Evolutionary conservation across 2,329 filamentous ascomycete species (phyloP).

Genomic region (Polychaeton citri): DNA sequence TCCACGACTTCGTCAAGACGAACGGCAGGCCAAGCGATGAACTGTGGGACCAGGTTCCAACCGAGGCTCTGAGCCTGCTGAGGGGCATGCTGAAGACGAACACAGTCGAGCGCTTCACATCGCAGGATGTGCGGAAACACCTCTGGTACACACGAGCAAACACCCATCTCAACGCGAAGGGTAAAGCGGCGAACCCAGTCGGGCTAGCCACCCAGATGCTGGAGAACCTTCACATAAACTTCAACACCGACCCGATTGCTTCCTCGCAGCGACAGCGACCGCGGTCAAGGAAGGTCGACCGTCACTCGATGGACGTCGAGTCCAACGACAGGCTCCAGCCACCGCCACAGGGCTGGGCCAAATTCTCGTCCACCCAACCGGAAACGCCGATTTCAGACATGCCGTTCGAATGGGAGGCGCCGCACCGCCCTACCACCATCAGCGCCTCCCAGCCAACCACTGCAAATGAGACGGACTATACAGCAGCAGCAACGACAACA

Average conservation of each 20-base stretch:
- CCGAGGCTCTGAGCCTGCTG: conserved; percentile 63
- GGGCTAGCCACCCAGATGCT: conserved; percentile 90
- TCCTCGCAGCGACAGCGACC: conserved; percentile 29
- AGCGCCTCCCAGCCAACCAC: conserved; percentile 36
- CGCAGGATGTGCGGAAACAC: conserved; percentile 75
- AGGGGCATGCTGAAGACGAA: conserved; percentile 88
- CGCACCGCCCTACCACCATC: conserved; percentile 40
- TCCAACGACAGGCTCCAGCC: conserved; percentile 10
- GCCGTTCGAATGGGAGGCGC: conserved; percentile 80
- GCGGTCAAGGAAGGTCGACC: conserved; percentile 5
- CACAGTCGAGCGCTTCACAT: conserved; percentile 60
- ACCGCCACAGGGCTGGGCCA: conserved; percentile 24
- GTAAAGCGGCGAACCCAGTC: conserved; percentile 64
- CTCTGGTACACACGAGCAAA: conserved; percentile 89
- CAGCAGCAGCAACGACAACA: conserved; percentile 21
- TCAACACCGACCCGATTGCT: conserved; percentile 50
- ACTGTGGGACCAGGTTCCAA: conserved; percentile 68
- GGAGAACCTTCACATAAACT: conserved; percentile 78
- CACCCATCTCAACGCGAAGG: conserved; percentile 58
- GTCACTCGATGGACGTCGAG: conserved; percentile 57
- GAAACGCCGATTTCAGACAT: conserved; percentile 67
- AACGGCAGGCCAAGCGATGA: conserved; percentile 69
- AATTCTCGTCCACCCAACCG: conserved; percentile 72
- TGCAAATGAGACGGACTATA: conserved; percentile 15
- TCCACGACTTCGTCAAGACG: conserved; percentile 68